These are phyloP conservation scores for Breynia disticha DNA, from an alignment of 441 rosid genomes.

Conservation along the genomic window DNA sequence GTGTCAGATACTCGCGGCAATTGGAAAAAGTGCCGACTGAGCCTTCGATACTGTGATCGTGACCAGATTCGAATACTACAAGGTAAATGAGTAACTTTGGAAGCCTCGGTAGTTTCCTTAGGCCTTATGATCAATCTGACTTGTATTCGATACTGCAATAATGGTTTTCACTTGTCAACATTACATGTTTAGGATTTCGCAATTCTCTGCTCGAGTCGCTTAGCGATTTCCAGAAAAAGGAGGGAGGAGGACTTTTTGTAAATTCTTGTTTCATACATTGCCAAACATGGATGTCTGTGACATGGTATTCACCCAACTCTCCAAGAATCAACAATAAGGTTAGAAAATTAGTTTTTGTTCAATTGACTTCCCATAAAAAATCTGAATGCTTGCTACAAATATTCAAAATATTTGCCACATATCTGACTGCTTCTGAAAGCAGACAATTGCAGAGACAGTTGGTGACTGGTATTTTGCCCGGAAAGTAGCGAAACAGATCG, in stretches of 20 bases:
- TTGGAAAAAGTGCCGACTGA: constrained; percentile 67
- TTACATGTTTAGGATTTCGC: constrained; percentile 45
- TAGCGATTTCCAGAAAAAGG: constrained; percentile 33
- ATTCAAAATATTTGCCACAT: neutral
- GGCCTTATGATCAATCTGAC: neutral
- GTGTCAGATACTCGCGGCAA: constrained; percentile 42
- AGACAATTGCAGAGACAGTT: constrained; percentile 83
- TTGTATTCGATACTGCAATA: neutral
- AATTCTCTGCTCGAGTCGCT: constrained; percentile 53
- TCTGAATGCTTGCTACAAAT: neutral
- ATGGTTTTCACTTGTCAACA: constrained; percentile 2
- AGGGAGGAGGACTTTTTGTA: constrained; percentile 56
- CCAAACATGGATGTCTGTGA: constrained; percentile 48
- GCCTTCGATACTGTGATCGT: constrained; percentile 45
- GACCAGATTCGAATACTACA: constrained; percentile 49
- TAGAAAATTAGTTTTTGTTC: neutral
- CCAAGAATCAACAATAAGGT: constrained; percentile 66
- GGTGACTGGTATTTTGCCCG: constrained; percentile 87
- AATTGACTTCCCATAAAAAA: neutral
- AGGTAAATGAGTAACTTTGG: constrained; percentile 32
- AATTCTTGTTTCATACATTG: constrained; percentile 81
- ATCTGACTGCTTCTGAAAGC: constrained; percentile 15
- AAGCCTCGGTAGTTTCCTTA: neutral
- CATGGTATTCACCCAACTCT: constrained; percentile 73
- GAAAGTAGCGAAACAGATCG: constrained; percentile 47